phyloP scores from a whole-genome alignment of 371 early-diverging fungal species.

The Ecytonucleospora hepatopenaei region DNA sequence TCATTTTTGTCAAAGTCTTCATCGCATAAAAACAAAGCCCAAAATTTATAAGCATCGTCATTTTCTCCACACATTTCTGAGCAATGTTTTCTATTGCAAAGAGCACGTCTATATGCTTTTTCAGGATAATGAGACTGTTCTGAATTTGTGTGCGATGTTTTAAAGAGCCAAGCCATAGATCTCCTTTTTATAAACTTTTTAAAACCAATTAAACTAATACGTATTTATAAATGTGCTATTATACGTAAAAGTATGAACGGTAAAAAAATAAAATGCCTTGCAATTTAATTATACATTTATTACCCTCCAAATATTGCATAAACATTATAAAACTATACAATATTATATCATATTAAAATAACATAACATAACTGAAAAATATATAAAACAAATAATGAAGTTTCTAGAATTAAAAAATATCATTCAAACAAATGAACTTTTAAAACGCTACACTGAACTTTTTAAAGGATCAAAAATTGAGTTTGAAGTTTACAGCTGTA shows the following conservation, averaged over 20 bases:
- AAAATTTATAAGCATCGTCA: constrained; percentile 29
- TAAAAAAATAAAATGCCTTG: too few species aligned
- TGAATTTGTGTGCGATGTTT: not conserved
- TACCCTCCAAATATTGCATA: not conserved
- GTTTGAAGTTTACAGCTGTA: constrained; percentile 40
- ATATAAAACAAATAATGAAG: too few species aligned
- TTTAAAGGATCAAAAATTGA: constrained; percentile 12
- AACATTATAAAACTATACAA: not conserved
- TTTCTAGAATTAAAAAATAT: constrained; percentile 21
- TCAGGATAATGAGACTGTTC: constrained; percentile 24
- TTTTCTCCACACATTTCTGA: constrained; percentile 4
- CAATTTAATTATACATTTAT: too few species aligned
- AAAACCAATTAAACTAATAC: too few species aligned
- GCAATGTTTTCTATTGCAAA: constrained; percentile 38
- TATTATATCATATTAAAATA: not conserved
- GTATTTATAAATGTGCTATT: too few species aligned
- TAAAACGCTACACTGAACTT: constrained; percentile 7
- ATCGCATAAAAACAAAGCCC: constrained; percentile 24
- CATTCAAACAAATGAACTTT: constrained; percentile 31
- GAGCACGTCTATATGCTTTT: constrained; percentile 8
- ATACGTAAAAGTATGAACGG: too few species aligned
- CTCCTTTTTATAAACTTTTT: not conserved
- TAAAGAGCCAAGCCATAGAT: constrained; percentile 1
- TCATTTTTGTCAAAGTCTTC: constrained; percentile 9
- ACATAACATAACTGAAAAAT: too few species aligned